These are phyloP conservation scores for Emericellopsis cladophorae DNA, from an alignment of 2,329 filamentous ascomycete genomes.

Conservation along the genomic window DNA sequence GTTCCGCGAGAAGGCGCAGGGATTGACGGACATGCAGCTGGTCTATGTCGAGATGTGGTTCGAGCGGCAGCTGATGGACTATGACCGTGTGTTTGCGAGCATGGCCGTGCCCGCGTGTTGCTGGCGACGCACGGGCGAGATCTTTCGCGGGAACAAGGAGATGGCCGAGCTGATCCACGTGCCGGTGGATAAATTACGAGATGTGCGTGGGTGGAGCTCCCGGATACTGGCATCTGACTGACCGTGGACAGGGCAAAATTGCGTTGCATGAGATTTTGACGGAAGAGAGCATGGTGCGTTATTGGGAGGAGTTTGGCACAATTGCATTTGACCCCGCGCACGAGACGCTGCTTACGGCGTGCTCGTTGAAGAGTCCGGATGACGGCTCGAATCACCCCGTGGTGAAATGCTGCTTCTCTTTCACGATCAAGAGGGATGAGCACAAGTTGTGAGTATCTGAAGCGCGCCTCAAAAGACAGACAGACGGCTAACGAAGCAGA, in stretches of 20 bases:
- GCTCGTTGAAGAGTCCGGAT: constrained; percentile 74
- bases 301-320: constrained; percentile 98
- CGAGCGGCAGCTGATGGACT: constrained; percentile 90
- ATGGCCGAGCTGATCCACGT: constrained; percentile 95
- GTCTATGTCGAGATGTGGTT: constrained; percentile 99
- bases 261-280: constrained; percentile 92
- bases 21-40: constrained; percentile 83
- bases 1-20: constrained; percentile 89
- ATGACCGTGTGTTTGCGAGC: constrained; percentile 94
- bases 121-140: constrained; percentile 93
- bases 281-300: constrained; percentile 87
- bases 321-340: constrained; percentile 93
- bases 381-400: constrained; percentile 56
- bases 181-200: constrained; percentile 77
- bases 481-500: constrained; percentile 28
- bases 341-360: constrained; percentile 90
- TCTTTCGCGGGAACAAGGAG: constrained; percentile 94
- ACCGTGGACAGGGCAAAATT: constrained; percentile 61
- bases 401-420: constrained; percentile 92
- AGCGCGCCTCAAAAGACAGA: background rate
- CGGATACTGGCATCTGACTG: background rate
- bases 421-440: constrained; percentile 87
- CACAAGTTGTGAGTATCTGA: constrained; percentile 72
- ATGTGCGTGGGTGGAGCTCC: constrained; percentile 34
- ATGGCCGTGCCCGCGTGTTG: constrained; percentile 98